These are phyloP conservation scores for Erythrophleum ivorense DNA, from an alignment of 331 rosid species.

Conservation along the genomic window DNA sequence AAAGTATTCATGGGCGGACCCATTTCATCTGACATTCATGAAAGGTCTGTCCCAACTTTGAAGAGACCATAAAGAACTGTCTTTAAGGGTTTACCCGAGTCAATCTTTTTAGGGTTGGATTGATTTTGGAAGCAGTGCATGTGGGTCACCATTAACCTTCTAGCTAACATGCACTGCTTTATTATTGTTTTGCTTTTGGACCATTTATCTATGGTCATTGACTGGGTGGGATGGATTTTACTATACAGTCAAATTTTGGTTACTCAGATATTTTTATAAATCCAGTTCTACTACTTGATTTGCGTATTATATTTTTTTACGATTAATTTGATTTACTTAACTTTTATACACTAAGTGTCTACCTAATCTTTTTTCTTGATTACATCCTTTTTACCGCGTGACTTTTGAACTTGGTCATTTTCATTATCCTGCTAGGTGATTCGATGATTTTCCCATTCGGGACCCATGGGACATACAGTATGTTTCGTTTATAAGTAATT, in stretches of 20 bases:
- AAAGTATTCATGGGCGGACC: constrained; percentile 49
- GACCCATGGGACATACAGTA: not conserved
- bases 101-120: constrained; percentile 46
- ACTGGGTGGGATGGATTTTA: constrained; percentile 18
- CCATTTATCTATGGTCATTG: constrained; percentile 38
- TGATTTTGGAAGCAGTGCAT: constrained; percentile 48
- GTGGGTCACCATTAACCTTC: constrained; percentile 57
- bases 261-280: too few relatives aligned
- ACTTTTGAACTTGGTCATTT: too few relatives aligned
- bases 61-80: constrained; percentile 33
- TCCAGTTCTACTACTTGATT: too few relatives aligned
- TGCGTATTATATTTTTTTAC: too few relatives aligned
- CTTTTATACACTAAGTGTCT: too few relatives aligned
- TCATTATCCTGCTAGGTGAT: not conserved
- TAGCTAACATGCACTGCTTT: constrained; percentile 57
- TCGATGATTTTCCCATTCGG: not conserved
- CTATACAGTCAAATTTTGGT: not conserved
- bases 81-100: constrained; percentile 46
- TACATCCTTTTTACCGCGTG: too few relatives aligned
- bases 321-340: too few relatives aligned
- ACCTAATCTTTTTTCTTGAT: too few relatives aligned
- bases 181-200: constrained; percentile 45
- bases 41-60: constrained; percentile 47
- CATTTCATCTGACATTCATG: constrained; percentile 51
- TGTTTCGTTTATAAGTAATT: not conserved